Evolutionary conservation across 208 protist genomes (phyloP).

Genomic region (Sergeia podlipaevii): DNA sequence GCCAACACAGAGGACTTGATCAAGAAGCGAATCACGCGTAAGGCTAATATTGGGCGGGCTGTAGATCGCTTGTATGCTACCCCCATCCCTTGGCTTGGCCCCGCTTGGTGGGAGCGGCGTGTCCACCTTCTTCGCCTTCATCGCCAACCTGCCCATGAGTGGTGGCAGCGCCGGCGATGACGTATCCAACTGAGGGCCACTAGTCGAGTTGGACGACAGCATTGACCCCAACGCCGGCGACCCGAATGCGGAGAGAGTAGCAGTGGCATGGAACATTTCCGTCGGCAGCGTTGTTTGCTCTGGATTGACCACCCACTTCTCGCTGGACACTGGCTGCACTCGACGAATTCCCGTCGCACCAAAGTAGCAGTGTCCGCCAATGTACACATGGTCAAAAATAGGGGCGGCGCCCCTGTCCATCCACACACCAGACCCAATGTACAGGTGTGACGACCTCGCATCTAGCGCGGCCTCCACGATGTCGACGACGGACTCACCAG

Average conservation of each 20-base stretch:
- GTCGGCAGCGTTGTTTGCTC: background rate
- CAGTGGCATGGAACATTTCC: no score
- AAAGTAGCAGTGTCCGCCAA: slow-evolving; percentile 21
- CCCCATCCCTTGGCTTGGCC: no score
- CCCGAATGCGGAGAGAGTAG: no score
- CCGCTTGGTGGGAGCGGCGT: background rate
- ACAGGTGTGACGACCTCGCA: slow-evolving; percentile 4
- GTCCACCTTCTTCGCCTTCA: slow-evolving; percentile 2
- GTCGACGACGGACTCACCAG: background rate
- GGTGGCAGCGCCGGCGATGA: background rate
- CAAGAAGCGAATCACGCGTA: background rate
- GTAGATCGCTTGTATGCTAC: background rate
- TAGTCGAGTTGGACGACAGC: no score
- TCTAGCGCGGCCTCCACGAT: background rate
- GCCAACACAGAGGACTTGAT: slow-evolving; percentile 15
- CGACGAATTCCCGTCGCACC: slow-evolving; percentile 3
- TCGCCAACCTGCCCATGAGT: background rate
- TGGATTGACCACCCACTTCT: background rate
- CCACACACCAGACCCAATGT: slow-evolving; percentile 26
- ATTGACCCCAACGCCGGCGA: no score
- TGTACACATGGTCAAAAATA: slow-evolving; percentile 14
- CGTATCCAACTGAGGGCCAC: no score
- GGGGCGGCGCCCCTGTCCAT: slow-evolving; percentile 17
- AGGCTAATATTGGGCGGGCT: background rate
- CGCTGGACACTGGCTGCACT: background rate